A percentile compares a stretch with the other conserved stretches of the same genome.
Evolutionary conservation across 1,284 basidiomycete species (phyloP).

Genomic region (Farysia itapuensis): DNA sequence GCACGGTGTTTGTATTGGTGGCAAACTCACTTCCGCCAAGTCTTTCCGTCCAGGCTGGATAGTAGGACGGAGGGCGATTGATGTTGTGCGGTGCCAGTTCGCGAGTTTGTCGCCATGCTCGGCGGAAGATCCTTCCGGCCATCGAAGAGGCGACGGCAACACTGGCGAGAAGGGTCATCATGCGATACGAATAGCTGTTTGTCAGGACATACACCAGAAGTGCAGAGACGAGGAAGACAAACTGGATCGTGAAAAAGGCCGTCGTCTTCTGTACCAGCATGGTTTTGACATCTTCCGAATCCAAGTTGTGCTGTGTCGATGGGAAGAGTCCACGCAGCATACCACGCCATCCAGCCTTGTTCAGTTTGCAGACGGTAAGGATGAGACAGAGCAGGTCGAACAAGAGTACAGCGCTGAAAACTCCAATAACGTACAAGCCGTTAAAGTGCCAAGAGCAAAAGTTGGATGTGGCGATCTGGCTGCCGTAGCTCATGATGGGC

Average conservation of each 20-base stretch:
- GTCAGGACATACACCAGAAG: constrained; percentile 35
- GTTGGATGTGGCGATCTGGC: constrained; percentile 25
- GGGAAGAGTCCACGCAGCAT: constrained; percentile 32
- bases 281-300: constrained; percentile 42
- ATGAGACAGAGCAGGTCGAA: constrained; percentile 41
- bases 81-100: constrained; percentile 30
- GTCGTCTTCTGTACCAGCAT: constrained; percentile 51
- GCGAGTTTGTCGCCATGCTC: constrained; percentile 45
- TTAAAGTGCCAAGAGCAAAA: constrained; percentile 42
- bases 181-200: constrained; percentile 21
- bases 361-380: constrained; percentile 45
- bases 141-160: constrained; percentile 40
- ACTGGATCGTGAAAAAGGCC: constrained; percentile 43
- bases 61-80: constrained; percentile 44
- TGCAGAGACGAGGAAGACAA: constrained; percentile 37
- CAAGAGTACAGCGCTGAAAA: constrained; percentile 28
- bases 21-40: too few species aligned
- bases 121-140: constrained; percentile 47
- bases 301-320: constrained; percentile 13
- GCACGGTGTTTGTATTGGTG: too few species aligned
- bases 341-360: constrained; percentile 42
- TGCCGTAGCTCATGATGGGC: constrained; percentile 22
- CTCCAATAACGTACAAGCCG: constrained; percentile 29
- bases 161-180: constrained; percentile 47
- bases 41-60: constrained; percentile 39